A percentile compares a stretch with the other conserved stretches of the same genome.
Conservation (phyloP, 768 basidiomycete species). For the Agrocybe pediades region DNA sequence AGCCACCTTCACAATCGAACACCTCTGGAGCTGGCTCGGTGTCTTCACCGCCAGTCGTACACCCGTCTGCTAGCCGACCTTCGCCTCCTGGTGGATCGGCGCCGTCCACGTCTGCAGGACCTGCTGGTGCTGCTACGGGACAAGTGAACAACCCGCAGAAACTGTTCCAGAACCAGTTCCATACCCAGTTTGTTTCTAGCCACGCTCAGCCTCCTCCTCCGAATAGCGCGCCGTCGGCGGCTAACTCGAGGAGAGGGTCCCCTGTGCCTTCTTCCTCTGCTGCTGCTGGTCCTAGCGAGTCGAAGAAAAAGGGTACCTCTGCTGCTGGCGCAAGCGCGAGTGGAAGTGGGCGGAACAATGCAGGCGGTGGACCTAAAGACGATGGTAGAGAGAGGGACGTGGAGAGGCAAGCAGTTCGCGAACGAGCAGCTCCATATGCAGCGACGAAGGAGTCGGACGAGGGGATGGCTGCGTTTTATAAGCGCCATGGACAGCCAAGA, state of each 20-base stretch:
- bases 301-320: background rate
- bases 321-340: background rate
- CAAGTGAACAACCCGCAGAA: background rate
- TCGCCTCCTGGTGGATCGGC: no score
- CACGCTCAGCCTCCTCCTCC: background rate
- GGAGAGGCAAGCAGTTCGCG: background rate
- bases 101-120: background rate
- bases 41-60: no score
- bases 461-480: no score
- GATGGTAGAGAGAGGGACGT: background rate
- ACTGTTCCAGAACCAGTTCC: slow-evolving; percentile 5
- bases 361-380: background rate
- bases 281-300: background rate
- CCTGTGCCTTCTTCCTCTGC: background rate
- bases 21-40: no score
- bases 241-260: background rate
- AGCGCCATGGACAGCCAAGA: background rate
- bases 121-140: background rate
- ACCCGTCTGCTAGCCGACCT: no score
- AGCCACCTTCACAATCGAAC: no score
- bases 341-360: background rate
- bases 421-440: no score
- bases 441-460: no score
- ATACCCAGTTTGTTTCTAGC: slow-evolving; percentile 5
- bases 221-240: background rate